phyloP scores from a whole-genome alignment of 305 asterid species.

The Solanum hybrid region DNA sequence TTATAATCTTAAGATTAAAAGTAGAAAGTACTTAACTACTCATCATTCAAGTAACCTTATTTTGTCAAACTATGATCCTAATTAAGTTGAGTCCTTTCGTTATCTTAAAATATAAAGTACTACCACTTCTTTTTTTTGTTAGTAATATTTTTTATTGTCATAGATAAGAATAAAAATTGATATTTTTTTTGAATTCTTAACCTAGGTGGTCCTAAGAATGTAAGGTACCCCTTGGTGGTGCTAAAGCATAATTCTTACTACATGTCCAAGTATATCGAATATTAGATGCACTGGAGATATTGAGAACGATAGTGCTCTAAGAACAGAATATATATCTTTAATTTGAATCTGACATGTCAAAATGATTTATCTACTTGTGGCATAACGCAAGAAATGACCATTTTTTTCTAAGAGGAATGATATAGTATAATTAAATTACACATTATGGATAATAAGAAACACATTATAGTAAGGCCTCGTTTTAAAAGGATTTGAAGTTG shows the following conservation, averaged over 20 bases:
- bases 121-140: not conserved
- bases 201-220: not conserved
- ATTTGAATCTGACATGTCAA: not conserved
- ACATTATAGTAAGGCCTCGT: not conserved
- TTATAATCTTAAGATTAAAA: not conserved
- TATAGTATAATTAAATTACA: not conserved
- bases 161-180: not conserved
- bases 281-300: not conserved
- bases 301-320: not conserved
- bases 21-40: not conserved
- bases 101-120: not conserved
- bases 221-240: not conserved
- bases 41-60: not conserved
- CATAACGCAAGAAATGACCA: not conserved
- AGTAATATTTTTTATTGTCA: not conserved
- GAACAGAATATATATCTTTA: not conserved
- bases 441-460: not conserved
- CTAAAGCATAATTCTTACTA: not conserved
- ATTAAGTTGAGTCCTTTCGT: not conserved
- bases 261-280: not conserved
- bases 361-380: not conserved
- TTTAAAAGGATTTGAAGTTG: not conserved
- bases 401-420: not conserved
- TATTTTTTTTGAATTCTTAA: not conserved
- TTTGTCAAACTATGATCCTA: not conserved